Conservation (phyloP, 768 basidiomycete genomes). For the Mycena rebaudengoi region DNA sequence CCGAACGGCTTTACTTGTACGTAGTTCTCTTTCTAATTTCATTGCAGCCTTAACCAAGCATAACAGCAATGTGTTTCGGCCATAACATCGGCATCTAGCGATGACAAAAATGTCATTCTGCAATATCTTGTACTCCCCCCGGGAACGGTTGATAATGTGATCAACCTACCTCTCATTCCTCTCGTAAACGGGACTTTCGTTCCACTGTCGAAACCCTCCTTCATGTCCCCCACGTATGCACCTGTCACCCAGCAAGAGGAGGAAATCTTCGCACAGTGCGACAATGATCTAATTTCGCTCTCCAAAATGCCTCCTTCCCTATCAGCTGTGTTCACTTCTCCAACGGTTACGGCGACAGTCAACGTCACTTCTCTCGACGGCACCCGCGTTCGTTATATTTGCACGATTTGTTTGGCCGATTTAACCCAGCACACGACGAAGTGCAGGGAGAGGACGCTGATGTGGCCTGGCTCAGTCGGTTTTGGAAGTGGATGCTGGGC, state of each 20-base stretch:
- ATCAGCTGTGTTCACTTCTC: neutral
- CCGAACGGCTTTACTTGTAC: constrained; percentile 13
- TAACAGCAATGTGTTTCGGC: constrained; percentile 3
- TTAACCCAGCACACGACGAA: constrained; percentile 22
- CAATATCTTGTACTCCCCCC: constrained; percentile 22
- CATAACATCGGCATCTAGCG: neutral
- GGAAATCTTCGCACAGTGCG: constrained; percentile 16
- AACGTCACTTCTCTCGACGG: constrained; percentile 12
- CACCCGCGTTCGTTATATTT: constrained; percentile 24
- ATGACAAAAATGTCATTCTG: constrained; percentile 21
- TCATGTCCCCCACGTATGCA: neutral
- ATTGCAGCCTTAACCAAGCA: neutral
- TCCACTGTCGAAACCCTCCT: constrained; percentile 1
- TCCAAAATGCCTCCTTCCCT: constrained; percentile 4
- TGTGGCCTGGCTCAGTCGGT: constrained; percentile 33
- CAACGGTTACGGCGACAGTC: neutral
- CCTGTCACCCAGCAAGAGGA: constrained; percentile 20
- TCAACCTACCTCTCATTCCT: constrained; percentile 26
- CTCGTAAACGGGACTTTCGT: constrained; percentile 10
- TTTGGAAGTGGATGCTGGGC: constrained; percentile 36
- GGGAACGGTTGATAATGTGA: constrained; percentile 7
- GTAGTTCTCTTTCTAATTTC: neutral
- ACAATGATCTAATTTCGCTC: constrained; percentile 20
- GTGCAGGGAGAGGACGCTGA: constrained; percentile 4
- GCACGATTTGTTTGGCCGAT: constrained; percentile 4